Evolutionary conservation across 2,329 filamentous ascomycete species (phyloP).

Genomic region (Colletotrichum salicis): DNA sequence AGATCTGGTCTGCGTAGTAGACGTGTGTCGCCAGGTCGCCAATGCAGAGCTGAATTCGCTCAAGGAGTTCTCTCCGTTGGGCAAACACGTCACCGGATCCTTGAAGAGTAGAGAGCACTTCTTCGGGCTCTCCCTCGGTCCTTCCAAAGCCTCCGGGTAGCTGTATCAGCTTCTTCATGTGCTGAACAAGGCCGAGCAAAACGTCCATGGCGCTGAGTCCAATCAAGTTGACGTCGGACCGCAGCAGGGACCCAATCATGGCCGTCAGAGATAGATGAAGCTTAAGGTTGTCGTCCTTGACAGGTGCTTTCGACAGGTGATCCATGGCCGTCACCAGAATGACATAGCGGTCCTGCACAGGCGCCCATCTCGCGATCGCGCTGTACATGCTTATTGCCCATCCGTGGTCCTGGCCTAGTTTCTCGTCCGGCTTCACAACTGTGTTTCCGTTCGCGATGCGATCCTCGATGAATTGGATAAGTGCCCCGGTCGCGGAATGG

Average conservation of each 20-base stretch:
- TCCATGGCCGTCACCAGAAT: constrained; percentile 88
- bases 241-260: constrained; percentile 83
- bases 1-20: constrained; percentile 96
- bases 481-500: constrained; percentile 76
- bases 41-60: constrained; percentile 78
- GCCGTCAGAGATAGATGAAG: constrained; percentile 80
- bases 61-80: constrained; percentile 73
- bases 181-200: constrained; percentile 83
- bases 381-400: constrained; percentile 89
- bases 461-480: constrained; percentile 79
- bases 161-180: constrained; percentile 82
- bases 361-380: constrained; percentile 85
- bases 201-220: constrained; percentile 97
- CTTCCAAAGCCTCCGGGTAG: constrained; percentile 58
- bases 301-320: constrained; percentile 72
- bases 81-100: constrained; percentile 54
- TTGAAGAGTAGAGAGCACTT: constrained; percentile 42
- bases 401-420: constrained; percentile 61
- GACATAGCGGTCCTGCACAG: constrained; percentile 93
- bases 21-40: constrained; percentile 93
- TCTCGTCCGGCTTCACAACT: constrained; percentile 61
- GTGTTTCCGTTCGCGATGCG: constrained; percentile 62
- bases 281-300: constrained; percentile 76
- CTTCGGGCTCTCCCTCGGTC: constrained; percentile 45
- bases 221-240: constrained; percentile 92